A percentile compares a stretch with the other conserved stretches of the same genome.
Evolutionary conservation across 139 green algal species (phyloP).

Genomic region (Coccomyxa sp.): DNA sequence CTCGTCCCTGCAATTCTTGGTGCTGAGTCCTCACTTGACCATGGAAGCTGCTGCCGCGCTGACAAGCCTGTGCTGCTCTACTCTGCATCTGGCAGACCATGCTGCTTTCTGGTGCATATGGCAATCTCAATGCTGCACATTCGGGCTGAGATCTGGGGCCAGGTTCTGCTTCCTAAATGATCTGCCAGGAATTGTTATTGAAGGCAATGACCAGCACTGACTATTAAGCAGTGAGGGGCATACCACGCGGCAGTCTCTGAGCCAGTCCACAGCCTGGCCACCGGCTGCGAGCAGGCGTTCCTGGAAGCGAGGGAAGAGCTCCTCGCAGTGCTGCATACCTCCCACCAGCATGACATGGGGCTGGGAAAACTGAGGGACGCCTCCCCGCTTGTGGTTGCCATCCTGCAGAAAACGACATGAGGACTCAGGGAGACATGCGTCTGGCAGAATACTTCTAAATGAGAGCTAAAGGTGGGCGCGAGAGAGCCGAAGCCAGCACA

Average conservation of each 20-base stretch:
- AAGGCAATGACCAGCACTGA: neutral
- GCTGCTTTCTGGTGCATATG: too few relatives aligned
- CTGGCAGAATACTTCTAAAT: neutral
- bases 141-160: too few relatives aligned
- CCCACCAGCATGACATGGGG: constrained; percentile 4
- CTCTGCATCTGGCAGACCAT: too few relatives aligned
- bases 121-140: too few relatives aligned
- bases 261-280: constrained; percentile 1
- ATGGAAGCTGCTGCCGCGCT: too few relatives aligned
- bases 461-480: too few relatives aligned
- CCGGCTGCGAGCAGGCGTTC: neutral
- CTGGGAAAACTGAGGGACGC: constrained; percentile 7
- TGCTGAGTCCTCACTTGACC: neutral
- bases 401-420: neutral
- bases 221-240: neutral
- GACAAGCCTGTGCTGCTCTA: too few relatives aligned
- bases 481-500: too few relatives aligned
- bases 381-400: neutral
- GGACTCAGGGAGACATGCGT: neutral
- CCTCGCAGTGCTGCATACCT: neutral
- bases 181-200: neutral
- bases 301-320: neutral
- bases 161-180: too few relatives aligned
- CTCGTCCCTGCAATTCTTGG: neutral
- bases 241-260: neutral